Percentiles rank a stretch among this genome's conserved stretches.
Conservation (phyloP, 1,284 basidiomycete genomes). For the Limonomyces culmigenus region DNA sequence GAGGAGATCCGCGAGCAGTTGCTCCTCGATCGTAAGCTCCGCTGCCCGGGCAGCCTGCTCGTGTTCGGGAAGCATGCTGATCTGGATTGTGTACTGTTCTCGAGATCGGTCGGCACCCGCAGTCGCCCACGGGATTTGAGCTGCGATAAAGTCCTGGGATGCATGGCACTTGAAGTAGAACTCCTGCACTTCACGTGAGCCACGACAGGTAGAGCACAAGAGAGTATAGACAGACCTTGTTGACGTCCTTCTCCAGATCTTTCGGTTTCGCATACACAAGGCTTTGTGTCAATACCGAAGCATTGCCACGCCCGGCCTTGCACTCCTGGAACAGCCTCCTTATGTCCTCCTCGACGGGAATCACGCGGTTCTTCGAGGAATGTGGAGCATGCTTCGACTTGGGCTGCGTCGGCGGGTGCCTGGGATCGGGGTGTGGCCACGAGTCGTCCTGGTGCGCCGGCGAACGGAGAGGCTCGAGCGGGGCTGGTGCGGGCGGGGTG, state of each 20-base stretch:
- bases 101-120: slow-evolving; percentile 49
- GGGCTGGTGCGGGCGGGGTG: not conserved
- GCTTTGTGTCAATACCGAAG: slow-evolving; percentile 44
- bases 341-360: slow-evolving; percentile 63
- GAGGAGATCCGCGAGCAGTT: slow-evolving; percentile 44
- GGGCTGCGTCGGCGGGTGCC: not conserved
- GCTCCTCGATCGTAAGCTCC: slow-evolving; percentile 34
- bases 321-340: slow-evolving; percentile 64
- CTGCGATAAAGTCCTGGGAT: slow-evolving; percentile 57
- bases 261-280: slow-evolving; percentile 48
- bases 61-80: no score
- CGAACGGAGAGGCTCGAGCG: not conserved
- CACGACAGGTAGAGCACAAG: not conserved
- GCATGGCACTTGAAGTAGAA: slow-evolving; percentile 53
- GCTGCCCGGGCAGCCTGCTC: not conserved
- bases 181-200: slow-evolving; percentile 28
- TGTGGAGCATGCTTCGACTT: not conserved
- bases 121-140: slow-evolving; percentile 67
- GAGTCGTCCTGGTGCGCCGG: slow-evolving; percentile 3
- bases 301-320: slow-evolving; percentile 57
- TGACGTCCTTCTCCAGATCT: slow-evolving; percentile 40
- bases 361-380: slow-evolving; percentile 35
- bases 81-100: no score
- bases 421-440: slow-evolving; percentile 1
- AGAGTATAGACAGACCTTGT: slow-evolving; percentile 28